Conservation (phyloP, 2,329 filamentous ascomycete species). For the Pyricularia sp. region DNA sequence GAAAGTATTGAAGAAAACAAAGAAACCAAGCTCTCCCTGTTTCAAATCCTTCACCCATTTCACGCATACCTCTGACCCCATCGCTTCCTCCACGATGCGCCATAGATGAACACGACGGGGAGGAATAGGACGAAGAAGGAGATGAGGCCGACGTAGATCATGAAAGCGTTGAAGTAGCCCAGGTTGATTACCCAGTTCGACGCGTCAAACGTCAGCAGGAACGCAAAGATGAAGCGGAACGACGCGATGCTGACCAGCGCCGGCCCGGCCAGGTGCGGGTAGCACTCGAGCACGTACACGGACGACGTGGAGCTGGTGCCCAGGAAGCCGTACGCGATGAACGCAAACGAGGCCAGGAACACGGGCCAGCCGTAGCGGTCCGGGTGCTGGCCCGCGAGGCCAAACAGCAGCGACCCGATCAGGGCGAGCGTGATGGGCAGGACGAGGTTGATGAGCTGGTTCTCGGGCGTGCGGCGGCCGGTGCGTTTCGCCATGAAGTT, state of each 20-base stretch:
- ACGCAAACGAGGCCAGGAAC: constrained; percentile 15
- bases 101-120: constrained; percentile 17
- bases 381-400: constrained; percentile 14
- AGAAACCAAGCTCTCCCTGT: background rate
- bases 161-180: constrained; percentile 17
- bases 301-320: constrained; percentile 17
- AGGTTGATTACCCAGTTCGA: constrained; percentile 17
- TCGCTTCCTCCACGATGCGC: constrained; percentile 4
- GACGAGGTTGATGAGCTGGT: constrained; percentile 20
- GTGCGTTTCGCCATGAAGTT: constrained; percentile 16
- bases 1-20: background rate
- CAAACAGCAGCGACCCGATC: constrained; percentile 21
- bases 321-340: constrained; percentile 19
- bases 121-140: constrained; percentile 19
- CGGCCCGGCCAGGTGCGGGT: constrained; percentile 20
- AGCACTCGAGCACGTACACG: constrained; percentile 23
- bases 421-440: constrained; percentile 20
- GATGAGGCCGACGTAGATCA: constrained; percentile 21
- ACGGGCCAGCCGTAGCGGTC: constrained; percentile 16
- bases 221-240: constrained; percentile 19
- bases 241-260: constrained; percentile 22
- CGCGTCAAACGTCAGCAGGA: constrained; percentile 18
- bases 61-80: background rate
- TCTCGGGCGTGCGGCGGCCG: constrained; percentile 19
- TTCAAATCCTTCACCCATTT: background rate